phyloP scores from a whole-genome alignment of 2,329 filamentous ascomycete genomes.

The Fusarium protoensiforme region DNA sequence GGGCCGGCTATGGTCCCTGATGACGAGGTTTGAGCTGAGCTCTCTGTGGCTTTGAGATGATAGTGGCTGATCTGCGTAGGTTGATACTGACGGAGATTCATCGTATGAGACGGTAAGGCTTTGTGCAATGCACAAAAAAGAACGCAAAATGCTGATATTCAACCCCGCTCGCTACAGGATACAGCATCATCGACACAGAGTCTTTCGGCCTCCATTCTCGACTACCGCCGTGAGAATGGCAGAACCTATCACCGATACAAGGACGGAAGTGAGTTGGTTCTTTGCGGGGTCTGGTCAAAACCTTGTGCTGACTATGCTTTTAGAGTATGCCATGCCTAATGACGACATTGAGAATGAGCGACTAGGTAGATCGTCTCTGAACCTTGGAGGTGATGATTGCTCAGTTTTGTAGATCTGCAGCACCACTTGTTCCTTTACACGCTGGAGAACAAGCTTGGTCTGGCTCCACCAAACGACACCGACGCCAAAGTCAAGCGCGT shows the following conservation, averaged over 20 bases:
- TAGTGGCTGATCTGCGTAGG: neutral
- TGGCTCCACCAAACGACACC: neutral
- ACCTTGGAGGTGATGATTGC: neutral
- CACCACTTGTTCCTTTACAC: slow-evolving; percentile 2
- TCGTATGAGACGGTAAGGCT: neutral
- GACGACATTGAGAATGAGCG: slow-evolving; percentile 9
- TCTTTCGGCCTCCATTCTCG: slow-evolving; percentile 7
- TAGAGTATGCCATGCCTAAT: slow-evolving; percentile 12
- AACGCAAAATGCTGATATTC: neutral
- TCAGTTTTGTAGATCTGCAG: neutral
- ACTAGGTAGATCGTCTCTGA: neutral
- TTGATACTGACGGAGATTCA: neutral
- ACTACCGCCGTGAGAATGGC: slow-evolving; percentile 7
- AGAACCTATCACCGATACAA: slow-evolving; percentile 14
- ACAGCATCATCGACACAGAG: slow-evolving; percentile 12
- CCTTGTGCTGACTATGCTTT: fast-evolving
- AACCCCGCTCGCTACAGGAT: neutral
- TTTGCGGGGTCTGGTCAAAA: no score
- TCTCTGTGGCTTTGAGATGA: neutral
- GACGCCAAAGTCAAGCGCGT: slow-evolving; percentile 7
- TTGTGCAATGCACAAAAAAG: neutral
- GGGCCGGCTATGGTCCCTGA: neutral
- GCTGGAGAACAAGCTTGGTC: neutral
- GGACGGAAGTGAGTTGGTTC: slow-evolving; percentile 16
- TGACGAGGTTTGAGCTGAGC: neutral